phyloP scores from a whole-genome alignment of 805 yeast genomes.

The Barnettozyma sucrosica region DNA sequence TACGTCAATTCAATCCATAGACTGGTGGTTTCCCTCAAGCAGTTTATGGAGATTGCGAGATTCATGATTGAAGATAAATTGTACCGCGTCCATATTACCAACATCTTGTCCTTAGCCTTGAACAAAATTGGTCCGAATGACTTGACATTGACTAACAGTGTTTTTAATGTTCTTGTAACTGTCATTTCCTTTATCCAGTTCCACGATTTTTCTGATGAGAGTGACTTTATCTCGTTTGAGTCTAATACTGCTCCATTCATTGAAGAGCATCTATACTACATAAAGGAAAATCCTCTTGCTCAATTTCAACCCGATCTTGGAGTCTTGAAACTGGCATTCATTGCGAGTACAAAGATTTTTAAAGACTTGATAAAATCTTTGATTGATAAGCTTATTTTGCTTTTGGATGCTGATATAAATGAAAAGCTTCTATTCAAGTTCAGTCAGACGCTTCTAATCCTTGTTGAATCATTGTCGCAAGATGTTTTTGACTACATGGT shows the following conservation, averaged over 20 bases:
- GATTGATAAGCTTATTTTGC: constrained; percentile 50
- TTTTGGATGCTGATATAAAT: constrained; percentile 49
- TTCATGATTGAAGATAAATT: constrained; percentile 57
- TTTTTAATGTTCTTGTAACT: constrained; percentile 64
- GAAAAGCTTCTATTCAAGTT: constrained; percentile 34
- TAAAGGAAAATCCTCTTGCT: constrained; percentile 30
- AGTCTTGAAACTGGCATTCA: constrained; percentile 49
- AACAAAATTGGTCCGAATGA: constrained; percentile 91
- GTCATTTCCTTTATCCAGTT: constrained; percentile 71
- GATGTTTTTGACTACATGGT: constrained; percentile 43
- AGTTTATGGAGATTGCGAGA: constrained; percentile 59
- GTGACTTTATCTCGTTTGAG: constrained; percentile 36
- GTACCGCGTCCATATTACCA: constrained; percentile 72
- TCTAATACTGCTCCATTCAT: constrained; percentile 50
- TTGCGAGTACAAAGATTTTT: constrained; percentile 70
- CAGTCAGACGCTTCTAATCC: constrained; percentile 39
- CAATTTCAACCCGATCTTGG: constrained; percentile 38
- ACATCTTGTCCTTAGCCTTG: constrained; percentile 60
- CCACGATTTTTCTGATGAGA: constrained; percentile 41
- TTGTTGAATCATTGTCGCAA: constrained; percentile 57
- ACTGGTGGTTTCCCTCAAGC: constrained; percentile 63
- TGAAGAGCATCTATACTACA: constrained; percentile 51
- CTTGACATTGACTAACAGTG: constrained; percentile 59
- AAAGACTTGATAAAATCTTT: constrained; percentile 51
- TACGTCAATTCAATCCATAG: constrained; percentile 76